Evolutionary conservation across 352 stramenopile species (phyloP).

Genomic region (Blastocystis sp.): DNA sequence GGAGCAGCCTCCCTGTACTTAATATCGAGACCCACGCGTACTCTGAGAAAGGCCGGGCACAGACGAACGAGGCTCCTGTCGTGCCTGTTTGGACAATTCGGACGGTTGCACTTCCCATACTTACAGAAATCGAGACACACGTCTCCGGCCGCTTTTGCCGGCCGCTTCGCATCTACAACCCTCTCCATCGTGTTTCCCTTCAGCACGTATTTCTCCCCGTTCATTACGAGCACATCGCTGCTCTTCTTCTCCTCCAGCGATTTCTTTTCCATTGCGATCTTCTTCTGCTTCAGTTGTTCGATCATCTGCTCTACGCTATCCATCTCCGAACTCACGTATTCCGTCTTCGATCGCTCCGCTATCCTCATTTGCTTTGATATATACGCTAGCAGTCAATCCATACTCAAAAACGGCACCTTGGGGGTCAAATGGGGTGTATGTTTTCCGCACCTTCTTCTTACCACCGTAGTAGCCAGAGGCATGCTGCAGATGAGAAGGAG

Average conservation of each 20-base stretch:
- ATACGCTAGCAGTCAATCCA: neutral
- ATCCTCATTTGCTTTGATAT: constrained; percentile 3
- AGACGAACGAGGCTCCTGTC: constrained; percentile 34
- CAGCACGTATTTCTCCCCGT: constrained; percentile 62
- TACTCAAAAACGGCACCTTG: neutral
- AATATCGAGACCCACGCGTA: neutral
- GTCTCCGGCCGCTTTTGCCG: neutral
- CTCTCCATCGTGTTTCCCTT: constrained; percentile 62
- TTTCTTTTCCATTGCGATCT: neutral
- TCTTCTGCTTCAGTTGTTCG: constrained; percentile 31
- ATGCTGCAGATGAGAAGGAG: neutral
- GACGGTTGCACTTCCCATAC: constrained; percentile 14
- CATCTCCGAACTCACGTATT: constrained; percentile 25
- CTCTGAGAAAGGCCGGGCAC: constrained; percentile 54
- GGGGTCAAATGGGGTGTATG: constrained; percentile 37
- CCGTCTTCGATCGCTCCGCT: neutral
- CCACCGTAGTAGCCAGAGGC: neutral
- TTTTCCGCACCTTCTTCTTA: neutral
- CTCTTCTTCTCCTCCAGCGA: constrained; percentile 13
- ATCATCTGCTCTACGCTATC: constrained; percentile 41
- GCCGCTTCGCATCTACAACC: neutral
- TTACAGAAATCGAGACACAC: constrained; percentile 63
- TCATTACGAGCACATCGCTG: constrained; percentile 31
- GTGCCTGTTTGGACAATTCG: constrained; percentile 35
- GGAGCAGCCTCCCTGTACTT: constrained; percentile 37